Base-by-base conservation (phyloP, 805 yeast species). In the Metschnikowia arizonensis region DNA sequence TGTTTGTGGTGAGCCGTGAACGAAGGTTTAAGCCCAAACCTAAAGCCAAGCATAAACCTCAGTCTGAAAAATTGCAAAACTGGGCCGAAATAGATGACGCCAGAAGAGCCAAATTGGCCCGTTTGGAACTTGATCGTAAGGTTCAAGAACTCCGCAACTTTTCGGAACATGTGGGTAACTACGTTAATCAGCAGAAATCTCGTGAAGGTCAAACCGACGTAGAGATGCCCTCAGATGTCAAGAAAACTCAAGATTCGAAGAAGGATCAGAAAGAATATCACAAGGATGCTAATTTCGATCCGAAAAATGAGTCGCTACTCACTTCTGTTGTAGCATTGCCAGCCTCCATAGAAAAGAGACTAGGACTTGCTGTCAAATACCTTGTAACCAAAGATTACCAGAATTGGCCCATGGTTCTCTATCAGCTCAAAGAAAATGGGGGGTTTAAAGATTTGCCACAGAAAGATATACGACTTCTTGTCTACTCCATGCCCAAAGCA, bases 321-420 rank as follows among this genome's bases (percentile, higher is more conserved):
- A 53, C 55, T 1, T 57, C 60, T 1, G 45, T 52, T 1, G 50
- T 57, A 5, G 54, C 57, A 1, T 45, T 78, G 3, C 81, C 83
- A 0, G 40, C 46, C 1, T 41, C 62, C 0, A 61, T 78, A 9
- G 42, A 58, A 10, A 64, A 63, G 3, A 62, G 63, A 28, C 52
- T 78, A 7, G 75, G 74, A 0, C 64, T 70, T 11, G 60, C 77
- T 0, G 53, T 70, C 3, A 68, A 65, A 40, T 66, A 61, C 49
- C 63, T 78, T 29, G 65, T 71, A 0, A 61, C 67, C 17, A 58
- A 64, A 40, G 62, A 66, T 17, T 54, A 63, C 25, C 76, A 73
- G 44, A 67, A 77, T 52, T 78, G 82, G 82, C 56, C 56, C 1
- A 62, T 77, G 35, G 77, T 76, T 10, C 54, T 78, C 9, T 62